A percentile compares a stretch with the other conserved stretches of the same genome.
phyloP scores from a whole-genome alignment of 2,329 filamentous ascomycete species.

The Fusarium buxicola region DNA sequence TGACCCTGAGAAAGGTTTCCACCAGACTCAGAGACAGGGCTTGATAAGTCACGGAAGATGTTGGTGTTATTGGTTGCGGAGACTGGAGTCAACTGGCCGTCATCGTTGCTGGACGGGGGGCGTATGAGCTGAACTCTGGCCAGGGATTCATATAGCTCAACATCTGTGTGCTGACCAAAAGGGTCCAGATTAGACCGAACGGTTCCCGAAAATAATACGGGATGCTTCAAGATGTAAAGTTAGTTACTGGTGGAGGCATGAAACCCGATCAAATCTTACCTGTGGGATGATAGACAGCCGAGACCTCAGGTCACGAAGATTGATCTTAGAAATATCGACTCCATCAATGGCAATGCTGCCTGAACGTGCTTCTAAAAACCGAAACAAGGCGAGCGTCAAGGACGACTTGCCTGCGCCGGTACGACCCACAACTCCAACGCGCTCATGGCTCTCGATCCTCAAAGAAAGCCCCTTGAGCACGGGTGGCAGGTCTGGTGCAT shows the following conservation, averaged over 20 bases:
- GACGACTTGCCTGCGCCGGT: slow-evolving; percentile 83
- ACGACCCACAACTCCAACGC: slow-evolving; percentile 78
- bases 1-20: slow-evolving; percentile 80
- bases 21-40: slow-evolving; percentile 75
- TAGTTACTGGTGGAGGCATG: not conserved
- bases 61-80: slow-evolving; percentile 65
- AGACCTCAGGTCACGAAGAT: slow-evolving; percentile 74
- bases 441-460: slow-evolving; percentile 70
- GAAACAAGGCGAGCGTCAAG: slow-evolving; percentile 78
- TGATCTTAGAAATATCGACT: slow-evolving; percentile 77
- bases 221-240: slow-evolving; percentile 64
- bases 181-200: slow-evolving; percentile 81
- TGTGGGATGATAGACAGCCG: slow-evolving; percentile 81
- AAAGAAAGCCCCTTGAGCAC: slow-evolving; percentile 78
- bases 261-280: slow-evolving; percentile 38
- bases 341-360: slow-evolving; percentile 78
- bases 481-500: slow-evolving; percentile 75
- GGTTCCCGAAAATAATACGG: slow-evolving; percentile 82
- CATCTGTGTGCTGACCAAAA: slow-evolving; percentile 75
- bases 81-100: slow-evolving; percentile 48
- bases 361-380: slow-evolving; percentile 75
- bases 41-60: slow-evolving; percentile 69
- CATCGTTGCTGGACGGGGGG: slow-evolving; percentile 23
- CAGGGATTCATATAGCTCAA: slow-evolving; percentile 74
- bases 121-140: slow-evolving; percentile 73